phyloP scores from a whole-genome alignment of 306 rosid species.

The Corylus avellana region DNA sequence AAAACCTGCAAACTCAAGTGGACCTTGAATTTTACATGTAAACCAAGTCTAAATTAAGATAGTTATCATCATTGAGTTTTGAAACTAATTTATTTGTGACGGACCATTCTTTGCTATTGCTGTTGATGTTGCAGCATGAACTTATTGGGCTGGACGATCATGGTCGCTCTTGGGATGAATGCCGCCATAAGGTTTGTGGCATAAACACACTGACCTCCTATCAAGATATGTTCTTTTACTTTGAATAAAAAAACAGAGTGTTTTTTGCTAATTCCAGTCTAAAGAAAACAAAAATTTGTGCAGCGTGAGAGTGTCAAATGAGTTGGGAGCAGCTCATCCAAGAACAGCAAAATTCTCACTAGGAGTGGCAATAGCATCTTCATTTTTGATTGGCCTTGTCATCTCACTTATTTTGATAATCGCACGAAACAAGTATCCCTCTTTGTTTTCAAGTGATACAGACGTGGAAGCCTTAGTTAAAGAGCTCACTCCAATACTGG shows the following conservation, averaged over 20 bases:
- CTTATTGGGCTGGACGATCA: slow-evolving; percentile 71
- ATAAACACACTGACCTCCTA: not conserved
- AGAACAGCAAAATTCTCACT: slow-evolving; percentile 61
- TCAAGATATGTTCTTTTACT: too few relatives aligned
- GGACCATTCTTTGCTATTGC: not conserved
- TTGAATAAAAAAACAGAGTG: not conserved
- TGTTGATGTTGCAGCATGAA: slow-evolving; percentile 56
- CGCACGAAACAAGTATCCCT: slow-evolving; percentile 41
- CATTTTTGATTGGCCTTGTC: slow-evolving; percentile 18
- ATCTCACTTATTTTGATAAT: slow-evolving; percentile 45
- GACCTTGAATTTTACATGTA: too few relatives aligned
- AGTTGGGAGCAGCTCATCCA: slow-evolving; percentile 68
- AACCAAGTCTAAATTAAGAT: not conserved
- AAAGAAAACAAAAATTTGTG: not conserved
- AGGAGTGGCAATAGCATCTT: slow-evolving; percentile 37
- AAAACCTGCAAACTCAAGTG: too few relatives aligned
- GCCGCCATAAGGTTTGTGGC: slow-evolving; percentile 59
- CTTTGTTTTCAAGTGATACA: slow-evolving; percentile 50
- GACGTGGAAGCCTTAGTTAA: slow-evolving; percentile 44
- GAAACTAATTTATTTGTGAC: not conserved
- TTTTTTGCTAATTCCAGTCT: not conserved
- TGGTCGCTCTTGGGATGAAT: slow-evolving; percentile 61
- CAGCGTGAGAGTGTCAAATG: slow-evolving; percentile 64
- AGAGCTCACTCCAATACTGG: slow-evolving; percentile 68
- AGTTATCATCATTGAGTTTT: not conserved